These are phyloP conservation scores for Pseudogymnoascus sp. DNA, from an alignment of 2,329 filamentous ascomycete species.

Conservation along the genomic window DNA sequence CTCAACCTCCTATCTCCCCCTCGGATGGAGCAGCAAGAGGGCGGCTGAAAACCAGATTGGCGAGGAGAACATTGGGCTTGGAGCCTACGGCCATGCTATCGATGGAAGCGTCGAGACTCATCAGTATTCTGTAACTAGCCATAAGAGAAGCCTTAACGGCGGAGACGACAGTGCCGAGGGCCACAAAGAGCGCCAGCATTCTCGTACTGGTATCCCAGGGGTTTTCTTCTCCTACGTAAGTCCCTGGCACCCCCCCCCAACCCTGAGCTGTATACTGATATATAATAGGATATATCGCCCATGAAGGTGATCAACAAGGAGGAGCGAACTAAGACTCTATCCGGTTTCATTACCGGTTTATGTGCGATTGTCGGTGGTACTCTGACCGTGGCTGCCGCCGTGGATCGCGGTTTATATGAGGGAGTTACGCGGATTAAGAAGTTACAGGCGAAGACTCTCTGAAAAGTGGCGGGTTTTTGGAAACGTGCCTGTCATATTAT, in stretches of 20 bases:
- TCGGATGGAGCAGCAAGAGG: slow-evolving; percentile 71
- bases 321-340: slow-evolving; percentile 79
- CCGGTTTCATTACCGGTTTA: slow-evolving; percentile 85
- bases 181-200: slow-evolving; percentile 86
- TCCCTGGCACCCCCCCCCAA: slow-evolving; percentile 20
- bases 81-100: slow-evolving; percentile 56
- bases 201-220: slow-evolving; percentile 84
- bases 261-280: slow-evolving; percentile 18
- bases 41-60: slow-evolving; percentile 32
- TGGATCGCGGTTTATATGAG: slow-evolving; percentile 89
- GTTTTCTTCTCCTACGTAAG: slow-evolving; percentile 97
- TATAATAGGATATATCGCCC: slow-evolving; percentile 78
- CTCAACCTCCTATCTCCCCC: slow-evolving; percentile 84
- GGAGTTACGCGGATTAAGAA: slow-evolving; percentile 81
- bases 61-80: slow-evolving; percentile 55
- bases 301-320: slow-evolving; percentile 99
- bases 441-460: slow-evolving; percentile 60
- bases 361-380: slow-evolving; percentile 94
- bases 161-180: slow-evolving; percentile 81
- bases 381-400: slow-evolving; percentile 85
- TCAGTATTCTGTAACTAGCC: slow-evolving; percentile 96
- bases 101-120: slow-evolving; percentile 91
- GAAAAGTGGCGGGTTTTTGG: slow-evolving; percentile 11
- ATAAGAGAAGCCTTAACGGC: slow-evolving; percentile 80
- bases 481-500: slow-evolving; percentile 6